Base-by-base conservation (phyloP, 2,329 filamentous ascomycete species). In the Ceratocystis cubensis region DNA sequence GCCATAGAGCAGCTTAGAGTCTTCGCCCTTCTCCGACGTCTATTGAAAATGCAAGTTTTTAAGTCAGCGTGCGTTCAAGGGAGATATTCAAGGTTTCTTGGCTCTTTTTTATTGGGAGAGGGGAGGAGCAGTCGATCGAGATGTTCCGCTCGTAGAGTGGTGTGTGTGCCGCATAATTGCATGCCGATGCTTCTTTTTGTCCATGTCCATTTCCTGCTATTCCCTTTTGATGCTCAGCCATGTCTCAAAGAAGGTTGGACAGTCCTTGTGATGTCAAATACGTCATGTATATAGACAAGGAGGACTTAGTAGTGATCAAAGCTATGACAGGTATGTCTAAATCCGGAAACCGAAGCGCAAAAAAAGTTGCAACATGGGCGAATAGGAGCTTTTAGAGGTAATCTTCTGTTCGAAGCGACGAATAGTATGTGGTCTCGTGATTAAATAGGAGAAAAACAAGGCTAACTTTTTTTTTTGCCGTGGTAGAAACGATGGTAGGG, bases 1-100 rank as follows among this genome's bases (percentile, higher is more conserved):
- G 75, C 94, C 94, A 77, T 89, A 99, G 75, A 94, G 79, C 75
- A 96, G 86, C 75, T 90, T 87, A 71, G 96, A 91, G 89, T 97
- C 92, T 79, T 91, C 87, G 78, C 92, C 92, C 75, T 86, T 86
- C 76, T 88, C 87, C 74, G 94, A 99, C 79, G 86, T 82, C 94
- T 97, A 75, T 67, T 53, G 71, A 61, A 69, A 46, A 69, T 67
- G n/a, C 57, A 25, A 65, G 61, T 59, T 33, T 37, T 37, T 37
- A 13, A 37, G 37, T 44, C 20, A 63, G 65, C 61, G 63, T 22
- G 44, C 65, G 56, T 59, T 37, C 7, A 20, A 50, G 28, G 15
- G 33, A 30, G 15, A 57, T 30, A 8, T 50, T 10, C 46, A 50
- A 22, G 20, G 20, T 53, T 10, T 53, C 33, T 37, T 37, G 33